Conservation (phyloP, 352 stramenopile genomes). For the Phytophthora ramorum region DNA sequence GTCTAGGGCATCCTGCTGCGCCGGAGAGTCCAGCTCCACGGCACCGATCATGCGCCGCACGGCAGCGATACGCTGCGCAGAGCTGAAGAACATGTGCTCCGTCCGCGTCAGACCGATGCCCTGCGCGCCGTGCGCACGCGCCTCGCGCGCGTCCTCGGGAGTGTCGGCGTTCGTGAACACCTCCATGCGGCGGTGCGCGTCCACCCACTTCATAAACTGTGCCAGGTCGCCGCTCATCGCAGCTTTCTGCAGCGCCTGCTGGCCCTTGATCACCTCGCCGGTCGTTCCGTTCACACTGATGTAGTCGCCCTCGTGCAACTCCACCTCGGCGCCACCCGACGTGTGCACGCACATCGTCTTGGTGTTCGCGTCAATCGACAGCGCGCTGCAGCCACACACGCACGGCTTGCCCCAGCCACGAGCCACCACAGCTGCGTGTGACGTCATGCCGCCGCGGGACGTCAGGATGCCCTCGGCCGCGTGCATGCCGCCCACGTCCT, state of each 20-base stretch:
- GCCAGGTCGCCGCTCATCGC: constrained; percentile 26
- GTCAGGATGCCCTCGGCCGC: constrained; percentile 33
- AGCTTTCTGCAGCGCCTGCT: constrained; percentile 29
- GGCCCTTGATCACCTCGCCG: constrained; percentile 33
- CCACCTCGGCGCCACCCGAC: constrained; percentile 15
- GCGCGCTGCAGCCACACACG: constrained; percentile 28
- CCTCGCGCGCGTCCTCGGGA: constrained; percentile 28
- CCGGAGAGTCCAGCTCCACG: constrained; percentile 34
- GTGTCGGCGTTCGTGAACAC: constrained; percentile 36
- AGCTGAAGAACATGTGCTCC: constrained; percentile 41
- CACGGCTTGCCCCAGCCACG: constrained; percentile 33
- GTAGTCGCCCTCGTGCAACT: constrained; percentile 27
- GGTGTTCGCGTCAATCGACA: constrained; percentile 27
- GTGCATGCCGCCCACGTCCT: constrained; percentile 35
- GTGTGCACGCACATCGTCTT: constrained; percentile 27
- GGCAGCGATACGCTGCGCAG: constrained; percentile 22
- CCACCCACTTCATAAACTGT: constrained; percentile 38
- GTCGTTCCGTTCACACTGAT: constrained; percentile 34
- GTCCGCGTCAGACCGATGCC: constrained; percentile 35
- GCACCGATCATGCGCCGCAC: constrained; percentile 36
- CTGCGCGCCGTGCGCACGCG: constrained; percentile 27
- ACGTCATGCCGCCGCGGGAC: constrained; percentile 37
- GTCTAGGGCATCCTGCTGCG: constrained; percentile 28
- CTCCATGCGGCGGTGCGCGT: constrained; percentile 36
- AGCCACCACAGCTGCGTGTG: constrained; percentile 27